A percentile compares a stretch with the other conserved stretches of the same genome.
Conservation (phyloP, 148 eudicot species). For the Chenopodium suecicum region DNA sequence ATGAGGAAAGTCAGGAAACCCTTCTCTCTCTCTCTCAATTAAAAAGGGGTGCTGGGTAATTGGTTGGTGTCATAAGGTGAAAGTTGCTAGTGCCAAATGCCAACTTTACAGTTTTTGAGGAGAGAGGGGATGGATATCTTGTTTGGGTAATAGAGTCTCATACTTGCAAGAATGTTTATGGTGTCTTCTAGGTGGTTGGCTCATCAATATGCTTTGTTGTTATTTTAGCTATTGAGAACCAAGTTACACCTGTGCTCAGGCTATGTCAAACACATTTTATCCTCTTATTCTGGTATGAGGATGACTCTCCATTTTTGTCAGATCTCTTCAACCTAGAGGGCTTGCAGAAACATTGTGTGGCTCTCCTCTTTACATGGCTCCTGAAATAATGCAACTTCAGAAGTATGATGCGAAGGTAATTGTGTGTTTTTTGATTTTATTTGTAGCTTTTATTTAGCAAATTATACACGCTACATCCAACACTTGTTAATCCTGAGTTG, state of each 20-base stretch:
- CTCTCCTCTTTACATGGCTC: slow-evolving; percentile 98
- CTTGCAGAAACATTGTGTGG: slow-evolving; percentile 98
- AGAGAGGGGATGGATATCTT: too few relatives aligned
- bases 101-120: too few relatives aligned
- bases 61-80: too few relatives aligned
- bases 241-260: background rate
- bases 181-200: too few relatives aligned
- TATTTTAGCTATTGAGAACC: background rate
- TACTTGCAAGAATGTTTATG: too few relatives aligned
- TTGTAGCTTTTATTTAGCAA: slow-evolving; percentile 1
- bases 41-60: too few relatives aligned
- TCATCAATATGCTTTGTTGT: background rate
- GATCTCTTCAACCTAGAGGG: slow-evolving; percentile 91
- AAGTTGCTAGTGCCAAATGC: too few relatives aligned
- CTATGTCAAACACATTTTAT: background rate
- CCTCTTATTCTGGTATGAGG: background rate
- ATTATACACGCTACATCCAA: background rate
- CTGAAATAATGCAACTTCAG: slow-evolving; percentile 94
- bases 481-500: slow-evolving; percentile 30
- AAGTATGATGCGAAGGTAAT: slow-evolving; percentile 98
- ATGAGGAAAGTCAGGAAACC: too few relatives aligned
- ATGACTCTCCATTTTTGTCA: slow-evolving; percentile 32
- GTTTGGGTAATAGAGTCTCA: too few relatives aligned
- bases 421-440: slow-evolving; percentile 4
- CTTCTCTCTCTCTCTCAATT: too few relatives aligned